Evolutionary conservation across 2,329 filamentous ascomycete genomes (phyloP), one percentile per base, ranked within the genome.

Genomic region (Cladobotryum mycophilum): DNA sequence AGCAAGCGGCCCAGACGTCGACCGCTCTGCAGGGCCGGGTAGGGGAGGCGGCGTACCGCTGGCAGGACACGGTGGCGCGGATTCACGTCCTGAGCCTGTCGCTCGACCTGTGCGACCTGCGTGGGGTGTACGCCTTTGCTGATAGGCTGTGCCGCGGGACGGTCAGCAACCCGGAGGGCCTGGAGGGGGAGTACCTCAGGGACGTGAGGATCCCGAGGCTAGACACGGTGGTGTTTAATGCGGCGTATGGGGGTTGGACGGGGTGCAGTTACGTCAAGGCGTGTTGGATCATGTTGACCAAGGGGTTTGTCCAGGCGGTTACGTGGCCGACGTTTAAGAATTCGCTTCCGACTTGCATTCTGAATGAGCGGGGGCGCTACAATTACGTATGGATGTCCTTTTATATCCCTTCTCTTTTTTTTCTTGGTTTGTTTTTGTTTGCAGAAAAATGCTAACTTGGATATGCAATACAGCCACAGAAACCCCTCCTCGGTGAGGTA

Each of bases 221-320:
- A 30, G 89, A 97, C 67, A 79, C 79, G 2, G 75, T 93, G 18
- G 76, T 97, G 36, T 85, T 88, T 65, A 96, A 96, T 67, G 92
- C 92, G 14, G 93, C 91, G 0, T 85, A 92, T 37, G 89, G 90
- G 18, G 90, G 89, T 2, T 96, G 89, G 87, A 80, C 75, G 1
- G 88, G 88, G n/a, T 66, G 95, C 52, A 72, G 89, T 66, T 96
- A 84, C 81, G 67, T 73, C 1, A 60, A 62, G 48, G 81, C 88
- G 1, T 66, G 83, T 30, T 71, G 67, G 59, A 68, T 71, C 50
- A 61, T 82, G 38, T 61, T 87, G 42, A 82, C 78, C 4, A 60
- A 64, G 11, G 83, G 90, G 50, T 71, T 86, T 52, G 65, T 85
- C 11, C 78, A 88, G 57, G 75, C 83, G 1, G 78, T 84, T 25